Base-by-base conservation (phyloP, 169 alveolate species). In the Eimeria falciformis region DNA sequence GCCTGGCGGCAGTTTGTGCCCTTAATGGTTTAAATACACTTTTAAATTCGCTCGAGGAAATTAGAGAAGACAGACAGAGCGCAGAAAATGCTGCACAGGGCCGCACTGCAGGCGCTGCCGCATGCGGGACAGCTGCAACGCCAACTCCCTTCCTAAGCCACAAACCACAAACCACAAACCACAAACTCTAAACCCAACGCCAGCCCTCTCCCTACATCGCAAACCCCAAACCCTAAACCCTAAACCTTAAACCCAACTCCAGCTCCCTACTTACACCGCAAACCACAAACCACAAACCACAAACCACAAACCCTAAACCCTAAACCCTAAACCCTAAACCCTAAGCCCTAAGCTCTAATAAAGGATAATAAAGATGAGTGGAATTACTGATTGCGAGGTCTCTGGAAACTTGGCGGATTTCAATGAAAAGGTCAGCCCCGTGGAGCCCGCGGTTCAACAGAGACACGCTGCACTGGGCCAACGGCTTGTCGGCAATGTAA, bases 91-190 rank as follows among this genome's bases (percentile, higher is more conserved):
- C 29, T 84, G 91, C 3, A 84, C 46, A n/a, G 91, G 91, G 18
- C 91, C 91, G 82, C 91, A 84, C 65, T 62, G 91, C 4, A 84
- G 91, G 18, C 91, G 23, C 55, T 43, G 65, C 69, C 91, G 58
- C 58, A 84, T 55, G 40, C 91, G 91, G 21, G 91, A 84, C 5
- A 84, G 68, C 43, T 84, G 91, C 27, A 84, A 43, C 43, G 82
- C 82, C 68, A 84, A n/a, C 82, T 84, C 91, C 11, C 91, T 29
- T 9, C 91, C 91, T 84, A 66, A 3, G 62, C 21, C 45, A 27
- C 18, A 17, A 73, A 50, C 58, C 58, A 7, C 14, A 50, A 7
- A 50, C 58, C 58, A 7, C 14, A 50, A 50, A 50, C 58, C 58
- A 7, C 14, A 50, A 50, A 50, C 58, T 45, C 46, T 66, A 66